phyloP scores from a whole-genome alignment of 768 basidiomycete species.

The Tricholoma sp. region DNA sequence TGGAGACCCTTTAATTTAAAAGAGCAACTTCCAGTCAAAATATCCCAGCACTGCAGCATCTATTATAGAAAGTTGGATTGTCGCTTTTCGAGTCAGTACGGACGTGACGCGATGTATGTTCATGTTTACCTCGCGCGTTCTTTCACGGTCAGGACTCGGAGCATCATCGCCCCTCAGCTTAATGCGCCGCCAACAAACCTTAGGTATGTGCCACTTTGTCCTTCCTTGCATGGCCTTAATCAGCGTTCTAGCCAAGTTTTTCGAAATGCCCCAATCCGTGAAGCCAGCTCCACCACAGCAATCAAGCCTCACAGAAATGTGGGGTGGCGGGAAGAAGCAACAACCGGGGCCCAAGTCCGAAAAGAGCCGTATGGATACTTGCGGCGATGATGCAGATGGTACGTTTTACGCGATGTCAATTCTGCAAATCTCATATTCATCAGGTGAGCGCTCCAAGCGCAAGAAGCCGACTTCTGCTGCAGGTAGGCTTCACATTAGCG shows the following conservation, averaged over 20 bases:
- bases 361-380: constrained; percentile 26
- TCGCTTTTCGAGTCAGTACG: neutral
- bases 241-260: constrained; percentile 56
- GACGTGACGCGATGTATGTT: constrained; percentile 38
- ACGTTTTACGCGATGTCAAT: neutral
- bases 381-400: constrained; percentile 22
- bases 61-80: neutral
- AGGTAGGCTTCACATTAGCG: constrained; percentile 4
- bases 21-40: too few relatives aligned
- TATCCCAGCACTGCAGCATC: neutral
- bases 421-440: neutral
- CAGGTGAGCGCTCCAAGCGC: constrained; percentile 39
- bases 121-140: constrained; percentile 42
- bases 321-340: constrained; percentile 36
- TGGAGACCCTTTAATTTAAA: too few relatives aligned
- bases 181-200: constrained; percentile 73
- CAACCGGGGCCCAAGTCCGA: constrained; percentile 17
- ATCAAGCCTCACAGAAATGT: constrained; percentile 72
- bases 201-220: constrained; percentile 38
- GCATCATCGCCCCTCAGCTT: constrained; percentile 10
- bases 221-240: neutral
- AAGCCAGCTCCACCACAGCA: constrained; percentile 72
- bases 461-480: constrained; percentile 25
- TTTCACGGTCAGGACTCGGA: constrained; percentile 21
- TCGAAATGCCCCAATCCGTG: constrained; percentile 63